Evolutionary conservation across 108 stramenopile genomes (phyloP), one percentile per base, ranked within the genome.

Genomic region (Aurantiochytrium sp.): DNA sequence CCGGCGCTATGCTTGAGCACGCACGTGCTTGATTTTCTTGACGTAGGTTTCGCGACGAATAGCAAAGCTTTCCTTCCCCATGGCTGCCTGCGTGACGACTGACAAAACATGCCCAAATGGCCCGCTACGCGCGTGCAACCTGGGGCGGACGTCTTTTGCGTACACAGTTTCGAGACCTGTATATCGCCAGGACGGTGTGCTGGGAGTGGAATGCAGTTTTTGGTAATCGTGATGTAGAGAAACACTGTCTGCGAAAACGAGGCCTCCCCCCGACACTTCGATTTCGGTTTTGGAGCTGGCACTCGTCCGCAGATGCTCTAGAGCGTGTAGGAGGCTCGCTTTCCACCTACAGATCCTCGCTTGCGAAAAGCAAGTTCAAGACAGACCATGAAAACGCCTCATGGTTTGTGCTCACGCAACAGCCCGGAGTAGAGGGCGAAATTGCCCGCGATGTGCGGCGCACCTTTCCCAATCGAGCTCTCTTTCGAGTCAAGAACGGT

Each of bases 391-490:
- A 51, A 16, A 28, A 45, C 23, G 73, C 73, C 21, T 83, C 73
- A 21, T 83, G 73, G 73, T 83, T 83, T 21, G 44, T 51, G 44
- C 49, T 83, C 5, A 51, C 73, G 10, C 73, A 83, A 43, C 73
- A 83, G 73, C 73, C 73, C 6, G 73, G 73, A 5, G 23, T 83
- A 23, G 73, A 83, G 73, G 73, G 87, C 42, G 88, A 29, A 12
- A 98, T 97, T 88, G 96, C 96, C 47, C 92, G 95, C 29, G 97
- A 97, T 90, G 95, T 97, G 73, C 92, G 94, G 88, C 95, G 97
- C 21, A 97, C 97, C n/a, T 97, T 93, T 90, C 97, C 97, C 19
- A 92, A 93, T 44, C 96, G 97, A 87, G 92, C 92, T 57, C 87
- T 97, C 72, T 97, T 97, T 91, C 92, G 91, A 87, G 94, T 94